Base-by-base conservation (phyloP, 1,284 basidiomycete genomes). In the Ustilago nuda region DNA sequence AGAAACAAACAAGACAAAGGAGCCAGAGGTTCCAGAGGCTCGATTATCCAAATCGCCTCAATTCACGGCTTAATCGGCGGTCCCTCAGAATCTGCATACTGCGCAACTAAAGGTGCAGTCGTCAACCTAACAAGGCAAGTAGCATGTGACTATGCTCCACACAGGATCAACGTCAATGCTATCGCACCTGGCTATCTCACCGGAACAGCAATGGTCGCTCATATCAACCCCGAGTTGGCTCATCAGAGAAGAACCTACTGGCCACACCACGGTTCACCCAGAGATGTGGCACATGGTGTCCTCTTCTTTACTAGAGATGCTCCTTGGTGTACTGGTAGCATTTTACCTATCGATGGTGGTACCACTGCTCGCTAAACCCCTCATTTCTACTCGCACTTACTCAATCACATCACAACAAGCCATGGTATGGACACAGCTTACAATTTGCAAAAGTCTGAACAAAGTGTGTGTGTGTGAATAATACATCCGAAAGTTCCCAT, bases 11-110 rank as follows among this genome's bases (percentile, higher is more conserved):
- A 56, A 23, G 76, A 78, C 33, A 62, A 56, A n/a, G 76, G 76
- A 8, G 76, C 68, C 7, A 65, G 76, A 19, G 76, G 76, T 4
- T 71, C 67, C 8, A 61, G 76, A 3, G 76, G 76, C 1, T 64
- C 53, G 17, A 78, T 78, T 41, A 64, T 78, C 46, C 72, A 78
- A 39, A 78, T 78, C 17, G 76, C 72, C 8, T 67, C 64, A 12
- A 59, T 78, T n/a, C 76, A 78, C 43, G 76, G 72, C 1, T 41
- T 78, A 27, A 76, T 78, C 52, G 76, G 76, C 19, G 76, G 76
- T 1, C 76, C 76, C 0, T 65, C 63, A 9, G 76, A 78, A 50
- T 66, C 76, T 1, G 76, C 76, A 0, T 78, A 78, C 51, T 73
- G 72, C 39, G 76, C 76, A 2, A 59, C 43, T 27, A 76, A 75